Evolutionary conservation across 805 yeast genomes (phyloP).

Genomic region (Metschnikowia gelsemii): DNA sequence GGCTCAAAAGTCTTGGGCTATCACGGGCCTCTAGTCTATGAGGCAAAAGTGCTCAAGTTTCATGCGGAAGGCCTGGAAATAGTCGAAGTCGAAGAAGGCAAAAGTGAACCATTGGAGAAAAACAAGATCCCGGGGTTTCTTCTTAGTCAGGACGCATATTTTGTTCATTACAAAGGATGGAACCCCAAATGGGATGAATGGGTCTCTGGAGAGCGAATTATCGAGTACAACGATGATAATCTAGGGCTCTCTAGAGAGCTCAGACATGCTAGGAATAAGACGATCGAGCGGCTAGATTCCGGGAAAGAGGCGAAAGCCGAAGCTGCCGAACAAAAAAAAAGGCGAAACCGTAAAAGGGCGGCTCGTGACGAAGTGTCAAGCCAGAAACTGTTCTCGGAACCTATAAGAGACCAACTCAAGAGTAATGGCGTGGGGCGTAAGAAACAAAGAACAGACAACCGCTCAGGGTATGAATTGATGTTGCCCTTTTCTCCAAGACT

Average conservation of each 20-base stretch:
- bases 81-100: conserved; percentile 42
- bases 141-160: conserved; percentile 45
- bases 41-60: conserved; percentile 71
- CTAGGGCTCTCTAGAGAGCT: conserved; percentile 38
- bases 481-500: conserved; percentile 62
- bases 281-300: conserved; percentile 20
- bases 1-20: conserved; percentile 57
- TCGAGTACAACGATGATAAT: conserved; percentile 69
- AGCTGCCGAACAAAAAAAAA: conserved; percentile 9
- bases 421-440: conserved; percentile 11
- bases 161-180: conserved; percentile 94
- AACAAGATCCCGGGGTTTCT: conserved; percentile 29
- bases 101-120: conserved; percentile 33
- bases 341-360: conserved; percentile 11
- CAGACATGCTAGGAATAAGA: conserved; percentile 21
- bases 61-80: conserved; percentile 53
- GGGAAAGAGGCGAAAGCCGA: conserved; percentile 15
- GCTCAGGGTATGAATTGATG: conserved; percentile 46
- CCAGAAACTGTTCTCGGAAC: conserved; percentile 2
- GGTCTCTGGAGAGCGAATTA: conserved; percentile 70
- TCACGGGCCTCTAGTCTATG: conserved; percentile 89
- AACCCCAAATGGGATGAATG: conserved; percentile 96
- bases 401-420: conserved; percentile 4
- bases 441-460: conserved; percentile 18
- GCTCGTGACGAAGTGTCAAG: conserved; percentile 9